phyloP scores from a whole-genome alignment of 192 early-diverging fungal genomes.

The Linnemannia schmuckeri region DNA sequence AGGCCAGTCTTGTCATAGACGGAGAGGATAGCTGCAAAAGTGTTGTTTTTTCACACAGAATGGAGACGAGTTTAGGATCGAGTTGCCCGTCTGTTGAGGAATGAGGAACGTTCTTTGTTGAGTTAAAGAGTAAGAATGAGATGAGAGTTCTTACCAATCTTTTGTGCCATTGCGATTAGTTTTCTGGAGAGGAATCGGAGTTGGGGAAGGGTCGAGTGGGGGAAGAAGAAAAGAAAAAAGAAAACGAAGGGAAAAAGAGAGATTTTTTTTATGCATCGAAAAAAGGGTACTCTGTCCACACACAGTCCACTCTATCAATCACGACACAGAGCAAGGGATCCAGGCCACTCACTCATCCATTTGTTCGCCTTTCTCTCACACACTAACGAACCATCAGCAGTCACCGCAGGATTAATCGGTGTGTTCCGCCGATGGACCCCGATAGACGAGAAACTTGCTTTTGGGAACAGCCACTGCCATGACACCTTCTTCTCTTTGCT shows the following conservation, averaged over 20 bases:
- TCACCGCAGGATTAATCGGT: constrained; percentile 11
- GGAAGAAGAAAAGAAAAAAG: constrained; percentile 7
- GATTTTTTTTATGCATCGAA: not conserved
- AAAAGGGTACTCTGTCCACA: not conserved
- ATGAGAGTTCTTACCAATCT: constrained; percentile 44
- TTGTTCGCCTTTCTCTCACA: not conserved
- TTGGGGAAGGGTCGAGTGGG: constrained; percentile 15
- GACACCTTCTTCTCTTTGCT: not conserved
- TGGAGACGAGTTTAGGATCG: not conserved
- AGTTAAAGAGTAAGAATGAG: not conserved
- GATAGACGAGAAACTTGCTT: not conserved
- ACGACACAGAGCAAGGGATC: not conserved
- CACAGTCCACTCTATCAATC: not conserved
- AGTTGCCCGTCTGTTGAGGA: not conserved
- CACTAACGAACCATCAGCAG: constrained; percentile 31
- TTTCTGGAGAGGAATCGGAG: constrained; percentile 17
- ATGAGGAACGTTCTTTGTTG: not conserved
- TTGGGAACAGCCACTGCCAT: not conserved
- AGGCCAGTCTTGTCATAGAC: constrained; percentile 99
- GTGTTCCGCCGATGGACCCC: constrained; percentile 4
- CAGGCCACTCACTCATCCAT: not conserved
- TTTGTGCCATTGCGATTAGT: constrained; percentile 44
- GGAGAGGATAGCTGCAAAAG: constrained; percentile 81
- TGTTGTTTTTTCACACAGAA: not conserved
- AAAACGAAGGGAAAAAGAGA: constrained; percentile 1